Evolutionary conservation across 2,329 filamentous ascomycete genomes (phyloP), one percentile per base, ranked within the genome.

Genomic region (Eutypa lata): DNA sequence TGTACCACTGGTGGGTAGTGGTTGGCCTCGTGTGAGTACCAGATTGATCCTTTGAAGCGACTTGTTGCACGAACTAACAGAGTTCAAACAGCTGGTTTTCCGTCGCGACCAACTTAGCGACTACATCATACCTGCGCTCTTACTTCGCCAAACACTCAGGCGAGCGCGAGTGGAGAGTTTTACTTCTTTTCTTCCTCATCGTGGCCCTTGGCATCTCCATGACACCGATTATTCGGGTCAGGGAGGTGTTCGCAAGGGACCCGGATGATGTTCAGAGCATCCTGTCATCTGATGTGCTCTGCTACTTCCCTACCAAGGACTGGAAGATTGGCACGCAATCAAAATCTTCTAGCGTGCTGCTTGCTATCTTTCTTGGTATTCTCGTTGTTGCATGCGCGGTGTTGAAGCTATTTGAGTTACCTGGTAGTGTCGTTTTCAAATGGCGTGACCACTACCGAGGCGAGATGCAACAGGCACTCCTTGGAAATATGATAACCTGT

Each of bases 1-100:
- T 60, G 26, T 63, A 61, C 48, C 52, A 57, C 49, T 65, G 62
- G 62, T 65, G 62, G 62, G 55, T 60, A 19, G 56, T 61, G 18
- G 53, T 63, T 21, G 62, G 61, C 40, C 51, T 65, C 16, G 54
- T 52, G 49, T 60, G 53, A 60, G 57, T 58, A 58, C 21, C 40
- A 45, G 35, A 47, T 43, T 47, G 19, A 26, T 21, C 37, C 18
- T n/a, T 35, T 24, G 11, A 47, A 49, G 47, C 26, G 26, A 31
- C 26, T 6, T 10, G 26, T 31, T 31, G 26, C 6, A 31, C 13
- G 35, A 38, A 18, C 35, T 38, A 38, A 38, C 35, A 18, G 26
- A 13, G 35, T 46, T 37, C n/a, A 47, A 49, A 50, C 43, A 60
- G 57, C 35, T 65, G 62, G 62, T 61, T 61, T 53, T 58, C 62